Base-by-base conservation (phyloP, 2,329 filamentous ascomycete genomes). In the Cladosporium phlei region DNA sequence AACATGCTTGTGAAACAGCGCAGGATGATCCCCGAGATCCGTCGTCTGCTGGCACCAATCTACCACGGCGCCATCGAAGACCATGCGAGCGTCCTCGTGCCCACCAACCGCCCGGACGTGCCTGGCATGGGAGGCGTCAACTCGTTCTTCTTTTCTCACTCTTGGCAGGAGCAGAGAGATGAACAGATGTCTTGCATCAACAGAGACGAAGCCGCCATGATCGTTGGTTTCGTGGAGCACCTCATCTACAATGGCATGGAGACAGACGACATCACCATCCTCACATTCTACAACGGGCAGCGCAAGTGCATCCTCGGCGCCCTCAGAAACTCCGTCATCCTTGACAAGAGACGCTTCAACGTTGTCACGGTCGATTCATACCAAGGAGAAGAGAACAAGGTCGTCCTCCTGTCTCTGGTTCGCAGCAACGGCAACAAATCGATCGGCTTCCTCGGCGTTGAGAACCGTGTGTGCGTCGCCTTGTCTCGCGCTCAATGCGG, bases 231-330 rank as follows among this genome's bases (percentile, higher is more conserved):
- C 53, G 82, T 83, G 53, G 69, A 78, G 20, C 86, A 95, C 57
- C 77, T 96, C 0, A 63, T 83, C 1, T 68, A 80, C 49, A 91
- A 90, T 52, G 83, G 83, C 0, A 68, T 83, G 1, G 56, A 68
- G 0, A 62, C 76, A 0, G 62, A 68, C 0, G 72, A 83, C 5
- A 89, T 95, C 47, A 95, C 88, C 0, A 71, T 95, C 3, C 66
- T 96, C 39, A 91, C 88, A 0, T 95, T 93, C 60, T 96, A 95
- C 70, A 88, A 86, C 33, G 89, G 86, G 0, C 90, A 96, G 60
- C 76, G 83, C 34, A 85, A 84, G 54, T 67, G 74, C 2, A 73
- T 95, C 2, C 57, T 81, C 0, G 71, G 69, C 11, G 63, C 68
- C 5, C 63, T 83, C 3, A 64, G 66, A 9, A 39, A 45, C 17